Base-by-base conservation (phyloP, 345 rosid genomes). In the Abelmoschus esculentus region DNA sequence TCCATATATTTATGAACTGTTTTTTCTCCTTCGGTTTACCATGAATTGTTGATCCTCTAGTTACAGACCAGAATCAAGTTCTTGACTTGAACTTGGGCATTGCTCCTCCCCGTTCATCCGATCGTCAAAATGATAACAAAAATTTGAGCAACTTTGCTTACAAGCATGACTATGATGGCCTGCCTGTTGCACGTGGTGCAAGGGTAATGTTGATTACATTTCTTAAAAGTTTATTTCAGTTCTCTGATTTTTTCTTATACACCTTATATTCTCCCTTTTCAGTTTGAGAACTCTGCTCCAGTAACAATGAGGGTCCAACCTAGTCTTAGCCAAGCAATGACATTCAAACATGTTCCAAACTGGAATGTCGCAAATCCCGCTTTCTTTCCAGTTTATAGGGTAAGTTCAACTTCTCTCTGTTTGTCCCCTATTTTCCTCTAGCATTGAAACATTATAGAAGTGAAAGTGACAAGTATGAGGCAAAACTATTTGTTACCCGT, bases 1-100 rank as follows among this genome's bases (percentile, higher is more conserved):
- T 40, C 46, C 17, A 9, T 58, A 14, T 72, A 6, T 62, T 22
- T 60, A 2, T 14, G 3, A 53, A 7, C 17, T 42, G 9, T 42
- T 42, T 6, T 17, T 73, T 10, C 22, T 22, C 1, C 26, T 6
- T 31, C 13, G 72, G 64, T 59, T 15, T 40, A 10, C 19, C 7
- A 29, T 54, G 36, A 67, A 54, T 52, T 73, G 8, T 32, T 34
- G 58, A 49, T 58, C 49, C 36, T 73, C 70, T 54, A 55, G 18
- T 40, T 76, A n/a, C 80, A 85, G 86, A 80, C 46, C 70, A 57
- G 29, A 70, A 66, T 42, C 81, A 76, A 22, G 54, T 19, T 64
- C 86, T 89, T 46, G 84, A 89, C 70, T 79, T 89, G 76, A 85
- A 81, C 59, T 74, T 89, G 76, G 91, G 88, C 28, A 86, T 89